Percentiles rank a stretch among this genome's conserved stretches.
Evolutionary conservation across 2,329 filamentous ascomycete species (phyloP).

Genomic region (Lachnellula willkommii): DNA sequence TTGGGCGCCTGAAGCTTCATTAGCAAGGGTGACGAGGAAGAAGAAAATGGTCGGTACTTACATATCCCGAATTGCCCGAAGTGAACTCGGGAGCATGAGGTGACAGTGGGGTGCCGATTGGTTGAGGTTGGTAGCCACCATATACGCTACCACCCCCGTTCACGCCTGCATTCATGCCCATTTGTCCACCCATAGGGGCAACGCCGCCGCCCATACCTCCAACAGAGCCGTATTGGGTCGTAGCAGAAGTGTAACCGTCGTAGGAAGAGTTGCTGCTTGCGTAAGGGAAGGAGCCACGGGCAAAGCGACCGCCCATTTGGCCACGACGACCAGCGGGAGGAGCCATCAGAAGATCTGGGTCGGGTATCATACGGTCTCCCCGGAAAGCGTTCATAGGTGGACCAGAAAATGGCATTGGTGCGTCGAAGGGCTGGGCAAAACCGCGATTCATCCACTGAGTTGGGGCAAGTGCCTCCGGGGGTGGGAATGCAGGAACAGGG

Average conservation of each 20-base stretch:
- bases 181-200: constrained; percentile 15
- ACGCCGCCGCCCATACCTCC: constrained; percentile 22
- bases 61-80: constrained; percentile 38
- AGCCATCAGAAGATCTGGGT: constrained; percentile 27
- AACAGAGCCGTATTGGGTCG: constrained; percentile 27
- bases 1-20: constrained; percentile 38
- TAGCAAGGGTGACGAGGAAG: constrained; percentile 26
- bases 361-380: constrained; percentile 26
- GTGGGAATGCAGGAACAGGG: constrained; percentile 22
- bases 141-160: constrained; percentile 23
- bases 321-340: constrained; percentile 23
- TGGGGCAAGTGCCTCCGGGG: constrained; percentile 32
- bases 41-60: constrained; percentile 19
- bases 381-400: constrained; percentile 25
- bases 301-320: constrained; percentile 24
- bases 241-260: constrained; percentile 28
- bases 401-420: constrained; percentile 23
- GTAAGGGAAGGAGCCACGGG: constrained; percentile 27
- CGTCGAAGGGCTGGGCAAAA: constrained; percentile 30
- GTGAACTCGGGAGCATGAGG: constrained; percentile 72
- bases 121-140: constrained; percentile 43
- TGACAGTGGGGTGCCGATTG: constrained; percentile 61
- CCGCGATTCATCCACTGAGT: constrained; percentile 44
- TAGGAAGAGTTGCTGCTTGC: constrained; percentile 31
- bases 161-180: constrained; percentile 22